Conservation (phyloP, 2,329 filamentous ascomycete genomes). For the Fusarium verrucosum region DNA sequence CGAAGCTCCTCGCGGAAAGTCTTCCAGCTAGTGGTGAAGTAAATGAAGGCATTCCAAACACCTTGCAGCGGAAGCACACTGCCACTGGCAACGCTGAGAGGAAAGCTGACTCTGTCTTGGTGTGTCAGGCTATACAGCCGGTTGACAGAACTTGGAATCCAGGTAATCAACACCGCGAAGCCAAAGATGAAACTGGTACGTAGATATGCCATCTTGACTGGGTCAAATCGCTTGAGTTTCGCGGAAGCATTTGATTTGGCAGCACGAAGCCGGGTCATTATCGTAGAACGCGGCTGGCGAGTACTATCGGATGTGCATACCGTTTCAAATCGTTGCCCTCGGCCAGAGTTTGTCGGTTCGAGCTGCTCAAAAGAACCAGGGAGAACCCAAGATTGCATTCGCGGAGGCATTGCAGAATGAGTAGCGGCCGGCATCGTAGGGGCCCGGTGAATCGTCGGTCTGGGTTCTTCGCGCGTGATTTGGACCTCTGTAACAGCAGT, state of each 20-base stretch:
- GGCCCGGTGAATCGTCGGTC: constrained; percentile 2
- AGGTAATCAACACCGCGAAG: constrained; percentile 67
- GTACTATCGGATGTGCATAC: constrained; percentile 43
- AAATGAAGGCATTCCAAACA: constrained; percentile 82
- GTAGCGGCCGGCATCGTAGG: constrained; percentile 23
- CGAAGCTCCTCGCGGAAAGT: constrained; percentile 44
- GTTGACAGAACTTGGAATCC: constrained; percentile 76
- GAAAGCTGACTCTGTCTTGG: constrained; percentile 61
- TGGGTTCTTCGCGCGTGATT: constrained; percentile 49
- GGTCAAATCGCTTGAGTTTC: constrained; percentile 55
- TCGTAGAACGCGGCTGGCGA: constrained; percentile 9
- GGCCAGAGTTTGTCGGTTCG: constrained; percentile 17
- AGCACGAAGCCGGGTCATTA: constrained; percentile 39
- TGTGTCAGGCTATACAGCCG: constrained; percentile 73
- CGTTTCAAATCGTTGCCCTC: constrained; percentile 44
- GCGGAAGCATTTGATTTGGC: constrained; percentile 45
- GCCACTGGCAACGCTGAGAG: constrained; percentile 73
- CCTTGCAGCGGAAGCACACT: constrained; percentile 80
- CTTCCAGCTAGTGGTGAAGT: constrained; percentile 71
- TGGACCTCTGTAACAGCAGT: constrained; percentile 62
- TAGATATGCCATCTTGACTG: constrained; percentile 67
- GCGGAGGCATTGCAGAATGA: constrained; percentile 24
- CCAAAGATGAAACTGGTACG: constrained; percentile 69
- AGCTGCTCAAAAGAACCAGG: constrained; percentile 28
- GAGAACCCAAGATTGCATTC: constrained; percentile 41